A percentile compares a stretch with the other conserved stretches of the same genome.
Conservation (phyloP, 148 eudicot species). For the Rhododendron ovatum region DNA sequence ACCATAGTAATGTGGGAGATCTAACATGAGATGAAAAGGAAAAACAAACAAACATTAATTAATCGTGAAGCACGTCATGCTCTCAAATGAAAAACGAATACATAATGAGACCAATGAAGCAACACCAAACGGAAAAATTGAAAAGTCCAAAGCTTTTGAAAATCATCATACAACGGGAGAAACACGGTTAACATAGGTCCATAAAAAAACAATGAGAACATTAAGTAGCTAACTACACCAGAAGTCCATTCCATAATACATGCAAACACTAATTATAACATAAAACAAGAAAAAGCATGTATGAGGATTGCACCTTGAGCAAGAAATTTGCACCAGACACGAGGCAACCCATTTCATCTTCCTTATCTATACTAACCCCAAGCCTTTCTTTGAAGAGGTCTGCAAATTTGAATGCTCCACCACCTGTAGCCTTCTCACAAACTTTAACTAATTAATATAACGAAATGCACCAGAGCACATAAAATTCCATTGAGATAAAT, state of each 20-base stretch:
- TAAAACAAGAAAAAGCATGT: neutral
- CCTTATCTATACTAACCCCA: slow-evolving; percentile 94
- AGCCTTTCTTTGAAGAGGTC: slow-evolving; percentile 95
- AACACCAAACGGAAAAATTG: neutral
- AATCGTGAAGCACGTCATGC: neutral
- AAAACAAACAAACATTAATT: neutral
- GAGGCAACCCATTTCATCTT: slow-evolving; percentile 93
- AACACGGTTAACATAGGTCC: neutral
- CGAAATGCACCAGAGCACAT: neutral
- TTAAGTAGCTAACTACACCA: neutral
- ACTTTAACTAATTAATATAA: slow-evolving; percentile 22
- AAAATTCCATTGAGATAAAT: neutral
- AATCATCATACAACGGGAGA: neutral
- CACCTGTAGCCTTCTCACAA: slow-evolving; percentile 91
- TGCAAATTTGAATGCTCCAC: slow-evolving; percentile 90
- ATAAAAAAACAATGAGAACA: neutral
- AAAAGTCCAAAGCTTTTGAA: neutral
- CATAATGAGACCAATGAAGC: slow-evolving; percentile 6
- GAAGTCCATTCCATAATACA: neutral
- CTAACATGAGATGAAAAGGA: neutral
- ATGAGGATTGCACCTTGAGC: slow-evolving; percentile 61
- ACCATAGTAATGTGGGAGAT: neutral
- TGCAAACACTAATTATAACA: neutral
- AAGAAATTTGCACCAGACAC: slow-evolving; percentile 93
- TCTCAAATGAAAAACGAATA: neutral